Evolutionary conservation across 495 filamentous ascomycete genomes (phyloP).

Genomic region (Podospora bellae-mahoneyi): DNA sequence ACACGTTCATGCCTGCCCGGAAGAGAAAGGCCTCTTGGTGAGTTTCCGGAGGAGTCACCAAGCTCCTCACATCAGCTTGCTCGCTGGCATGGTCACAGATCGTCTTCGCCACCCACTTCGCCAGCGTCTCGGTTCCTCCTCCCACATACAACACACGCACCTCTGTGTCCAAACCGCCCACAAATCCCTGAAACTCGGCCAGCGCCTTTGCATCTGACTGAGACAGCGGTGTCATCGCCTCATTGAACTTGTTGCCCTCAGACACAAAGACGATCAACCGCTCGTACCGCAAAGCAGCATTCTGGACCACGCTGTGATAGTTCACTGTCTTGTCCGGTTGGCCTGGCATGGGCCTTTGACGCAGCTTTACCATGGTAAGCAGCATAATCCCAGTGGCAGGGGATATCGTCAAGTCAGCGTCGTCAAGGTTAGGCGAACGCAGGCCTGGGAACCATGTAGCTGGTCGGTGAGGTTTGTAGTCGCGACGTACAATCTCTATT

Average conservation of each 20-base stretch:
- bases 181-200: conserved; percentile 53
- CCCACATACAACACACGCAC: conserved; percentile 52
- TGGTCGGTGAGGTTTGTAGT: conserved; percentile 47
- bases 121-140: conserved; percentile 55
- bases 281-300: conserved; percentile 62
- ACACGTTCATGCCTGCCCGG: conserved; percentile 72
- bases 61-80: conserved; percentile 25
- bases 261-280: conserved; percentile 67
- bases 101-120: conserved; percentile 54
- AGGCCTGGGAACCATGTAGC: conserved; percentile 30
- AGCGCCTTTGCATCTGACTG: conserved; percentile 52
- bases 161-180: conserved; percentile 37
- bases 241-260: conserved; percentile 43
- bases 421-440: conserved; percentile 43
- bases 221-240: conserved; percentile 38
- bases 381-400: conserved; percentile 65
- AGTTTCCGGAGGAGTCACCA: conserved; percentile 51
- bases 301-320: conserved; percentile 56
- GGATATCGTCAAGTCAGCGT: conserved; percentile 76
- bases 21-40: conserved; percentile 73
- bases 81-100: conserved; percentile 41
- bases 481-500: conserved; percentile 57
- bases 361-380: conserved; percentile 69
- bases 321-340: conserved; percentile 41
- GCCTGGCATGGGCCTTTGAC: conserved; percentile 68